Conservation (phyloP, 148 eudicot genomes). For the Silene conica region DNA sequence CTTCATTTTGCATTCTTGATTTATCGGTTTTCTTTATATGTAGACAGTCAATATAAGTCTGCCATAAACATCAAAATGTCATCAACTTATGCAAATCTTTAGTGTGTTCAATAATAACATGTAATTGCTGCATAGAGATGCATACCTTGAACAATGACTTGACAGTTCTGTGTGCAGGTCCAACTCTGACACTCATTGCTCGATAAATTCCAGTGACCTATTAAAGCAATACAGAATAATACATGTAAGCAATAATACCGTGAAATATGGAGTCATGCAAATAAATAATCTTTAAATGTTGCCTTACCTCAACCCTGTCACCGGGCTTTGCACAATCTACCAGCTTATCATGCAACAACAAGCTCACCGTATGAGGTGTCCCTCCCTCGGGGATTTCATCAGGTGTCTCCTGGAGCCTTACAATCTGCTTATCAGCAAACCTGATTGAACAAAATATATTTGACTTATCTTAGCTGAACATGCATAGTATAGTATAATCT, state of each 20-base stretch:
- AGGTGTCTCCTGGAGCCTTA: slow-evolving; percentile 94
- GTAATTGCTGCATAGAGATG: background rate
- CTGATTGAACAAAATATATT: slow-evolving; percentile 32
- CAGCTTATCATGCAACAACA: slow-evolving; percentile 94
- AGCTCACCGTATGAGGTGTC: slow-evolving; percentile 96
- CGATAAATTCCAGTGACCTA: slow-evolving; percentile 95
- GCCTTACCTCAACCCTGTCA: slow-evolving; percentile 91
- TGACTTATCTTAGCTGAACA: slow-evolving; percentile 14
- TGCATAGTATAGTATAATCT: slow-evolving; percentile 4
- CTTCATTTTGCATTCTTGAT: slow-evolving; percentile 71
- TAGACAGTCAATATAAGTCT: slow-evolving; percentile 97
- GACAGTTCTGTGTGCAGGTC: slow-evolving; percentile 88
- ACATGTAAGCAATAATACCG: background rate
- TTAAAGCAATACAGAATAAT: slow-evolving; percentile 7
- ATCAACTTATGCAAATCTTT: background rate
- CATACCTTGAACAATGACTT: slow-evolving; percentile 90
- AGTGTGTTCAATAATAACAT: background rate
- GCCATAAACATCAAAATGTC: slow-evolving; percentile 26
- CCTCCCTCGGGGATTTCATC: slow-evolving; percentile 99
- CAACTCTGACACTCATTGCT: slow-evolving; percentile 96
- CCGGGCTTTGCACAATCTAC: slow-evolving; percentile 95
- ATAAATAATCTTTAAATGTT: background rate
- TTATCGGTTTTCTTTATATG: slow-evolving; percentile 84
- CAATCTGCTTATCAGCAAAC: slow-evolving; percentile 97
- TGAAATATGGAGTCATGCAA: background rate